Evolutionary conservation across 2,329 filamentous ascomycete genomes (phyloP), one percentile per base, ranked within the genome.

Genomic region (Aspergillus tanneri): DNA sequence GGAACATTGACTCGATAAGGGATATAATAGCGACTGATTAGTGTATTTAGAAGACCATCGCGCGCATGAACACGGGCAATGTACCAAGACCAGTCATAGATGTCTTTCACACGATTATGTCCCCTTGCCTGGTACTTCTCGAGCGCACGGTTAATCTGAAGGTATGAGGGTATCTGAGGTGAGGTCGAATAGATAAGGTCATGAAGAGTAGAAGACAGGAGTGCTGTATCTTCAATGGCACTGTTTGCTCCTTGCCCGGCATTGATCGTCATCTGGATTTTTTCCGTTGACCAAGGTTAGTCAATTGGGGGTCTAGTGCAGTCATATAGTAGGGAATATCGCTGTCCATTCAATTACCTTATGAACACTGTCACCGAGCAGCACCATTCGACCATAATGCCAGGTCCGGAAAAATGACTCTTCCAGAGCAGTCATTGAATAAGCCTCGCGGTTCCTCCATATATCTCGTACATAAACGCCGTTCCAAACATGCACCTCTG

Each of bases 231-330:
- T 52, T 75, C 71, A 12, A 74, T 71, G 1, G 70, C 69, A n/a
- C 57, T 61, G 50, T 74, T 74, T 12, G 67, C 72, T 0, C 72
- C 71, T 56, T 72, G 70, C 7, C 71, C 71, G 12, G 59, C 43
- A 28, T 68, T 70, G 1, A 63, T 60, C 6, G 65, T 66, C 64
- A 71, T 62, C 63, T 66, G 19, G 4, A 41, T 23, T 14, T 8
- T 1, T 14, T 0, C 1, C 14, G 16, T 24, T 36, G 21, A n/a
- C n/a, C n/a, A n/a, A 27, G 4, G 14, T 45, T 23, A 45, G 32
- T 1, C 6, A n/a, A n/a, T n/a, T n/a, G n/a, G n/a, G n/a, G n/a
- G n/a, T n/a, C n/a, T n/a, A n/a, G n/a, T n/a, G n/a, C n/a, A n/a
- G n/a, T n/a, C n/a, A n/a, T n/a, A n/a, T n/a, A n/a, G n/a, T 10